Percentiles rank a stretch among this genome's conserved stretches.
Evolutionary conservation across 2,329 filamentous ascomycete genomes (phyloP).

Genomic region (Aspergillus spinulosporus): DNA sequence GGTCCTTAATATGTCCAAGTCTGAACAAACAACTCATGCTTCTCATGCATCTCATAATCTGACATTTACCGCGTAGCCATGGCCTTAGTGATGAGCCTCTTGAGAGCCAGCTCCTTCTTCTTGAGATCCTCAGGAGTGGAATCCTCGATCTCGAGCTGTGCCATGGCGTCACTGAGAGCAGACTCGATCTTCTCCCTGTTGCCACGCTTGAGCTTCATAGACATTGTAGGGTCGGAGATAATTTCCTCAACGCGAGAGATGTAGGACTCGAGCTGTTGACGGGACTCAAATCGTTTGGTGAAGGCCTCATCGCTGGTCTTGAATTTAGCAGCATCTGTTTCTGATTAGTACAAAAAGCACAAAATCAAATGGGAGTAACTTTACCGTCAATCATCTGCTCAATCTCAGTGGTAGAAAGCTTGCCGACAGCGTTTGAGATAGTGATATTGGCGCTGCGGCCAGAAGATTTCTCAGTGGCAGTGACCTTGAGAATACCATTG

Average conservation of each 20-base stretch:
- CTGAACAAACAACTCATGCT: slow-evolving; percentile 1
- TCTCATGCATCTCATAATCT: background rate
- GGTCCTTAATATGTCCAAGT: slow-evolving; percentile 9
- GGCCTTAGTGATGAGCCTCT: slow-evolving; percentile 97
- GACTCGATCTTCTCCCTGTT: slow-evolving; percentile 99
- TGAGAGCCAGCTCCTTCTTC: slow-evolving; percentile 99
- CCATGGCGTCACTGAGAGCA: slow-evolving; percentile 95
- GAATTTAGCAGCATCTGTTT: slow-evolving; percentile 88
- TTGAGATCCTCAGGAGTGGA: slow-evolving; percentile 89
- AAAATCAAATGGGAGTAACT: slow-evolving; percentile 20
- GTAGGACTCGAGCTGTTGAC: slow-evolving; percentile 99
- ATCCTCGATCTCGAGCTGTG: slow-evolving; percentile 92
- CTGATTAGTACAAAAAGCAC: background rate
- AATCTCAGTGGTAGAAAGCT: slow-evolving; percentile 91
- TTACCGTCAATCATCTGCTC: slow-evolving; percentile 93
- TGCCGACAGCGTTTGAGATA: slow-evolving; percentile 98
- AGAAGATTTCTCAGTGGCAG: slow-evolving; percentile 97
- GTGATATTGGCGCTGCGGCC: slow-evolving; percentile 99
- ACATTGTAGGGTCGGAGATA: slow-evolving; percentile 91
- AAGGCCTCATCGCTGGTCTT: slow-evolving; percentile 97
- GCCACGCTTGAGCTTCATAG: slow-evolving; percentile 96
- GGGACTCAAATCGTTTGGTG: slow-evolving; percentile 98
- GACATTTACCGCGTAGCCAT: slow-evolving; percentile 79
- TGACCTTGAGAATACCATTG: slow-evolving; percentile 99
- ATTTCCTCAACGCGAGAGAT: slow-evolving; percentile 99